Percentiles rank a stretch among this genome's conserved stretches.
Conservation (phyloP, 352 stramenopile genomes). For the Phytophthora melonis region DNA sequence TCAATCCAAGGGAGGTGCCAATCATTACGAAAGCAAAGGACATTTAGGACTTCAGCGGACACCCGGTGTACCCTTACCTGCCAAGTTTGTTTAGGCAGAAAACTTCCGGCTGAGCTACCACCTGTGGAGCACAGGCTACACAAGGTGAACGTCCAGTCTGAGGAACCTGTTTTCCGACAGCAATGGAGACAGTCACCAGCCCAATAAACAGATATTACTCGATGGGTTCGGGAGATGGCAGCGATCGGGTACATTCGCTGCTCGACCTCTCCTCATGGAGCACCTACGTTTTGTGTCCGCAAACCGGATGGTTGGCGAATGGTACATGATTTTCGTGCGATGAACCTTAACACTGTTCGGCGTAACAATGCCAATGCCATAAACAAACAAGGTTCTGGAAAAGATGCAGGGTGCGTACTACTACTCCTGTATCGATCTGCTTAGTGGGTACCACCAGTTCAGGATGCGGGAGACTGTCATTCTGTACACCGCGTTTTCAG, state of each 20-base stretch:
- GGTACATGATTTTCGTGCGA: constrained; percentile 36
- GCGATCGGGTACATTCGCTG: not conserved
- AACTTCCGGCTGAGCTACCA: constrained; percentile 3
- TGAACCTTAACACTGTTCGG: constrained; percentile 11
- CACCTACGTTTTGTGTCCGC: constrained; percentile 34
- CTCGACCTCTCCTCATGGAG: constrained; percentile 2
- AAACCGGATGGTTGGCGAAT: constrained; percentile 44
- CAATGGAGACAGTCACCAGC: not conserved
- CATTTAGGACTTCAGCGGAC: constrained; percentile 11
- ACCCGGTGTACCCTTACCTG: constrained; percentile 9
- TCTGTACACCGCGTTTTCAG: constrained; percentile 28
- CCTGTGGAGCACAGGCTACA: not conserved
- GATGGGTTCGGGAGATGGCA: constrained; percentile 10
- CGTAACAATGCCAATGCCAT: constrained; percentile 18
- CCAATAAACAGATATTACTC: not conserved
- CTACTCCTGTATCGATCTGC: constrained; percentile 31
- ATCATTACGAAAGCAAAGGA: not conserved
- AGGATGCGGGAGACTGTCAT: constrained; percentile 30
- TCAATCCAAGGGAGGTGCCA: not conserved
- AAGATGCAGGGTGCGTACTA: constrained; percentile 26
- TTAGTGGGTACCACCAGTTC: constrained; percentile 35
- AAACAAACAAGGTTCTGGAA: constrained; percentile 31
- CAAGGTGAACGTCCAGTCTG: not conserved
- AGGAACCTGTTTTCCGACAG: not conserved
- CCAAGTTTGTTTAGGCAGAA: constrained; percentile 6